Conservation (phyloP, 768 basidiomycete genomes). For the Macrolepiota dolichaula region DNA sequence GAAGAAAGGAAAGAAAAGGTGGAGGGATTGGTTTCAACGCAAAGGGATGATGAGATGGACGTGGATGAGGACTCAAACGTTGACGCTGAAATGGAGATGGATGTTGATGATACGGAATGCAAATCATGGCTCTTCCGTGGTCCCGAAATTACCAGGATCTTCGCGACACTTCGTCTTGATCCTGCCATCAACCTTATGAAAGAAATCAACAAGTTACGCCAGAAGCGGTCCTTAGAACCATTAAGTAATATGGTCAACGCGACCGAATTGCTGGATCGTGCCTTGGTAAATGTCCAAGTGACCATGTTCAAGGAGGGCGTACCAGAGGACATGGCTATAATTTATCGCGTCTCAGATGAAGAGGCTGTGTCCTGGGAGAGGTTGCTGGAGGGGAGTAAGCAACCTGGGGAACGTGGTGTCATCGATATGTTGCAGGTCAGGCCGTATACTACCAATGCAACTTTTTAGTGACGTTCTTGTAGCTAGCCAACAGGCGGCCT, state of each 20-base stretch:
- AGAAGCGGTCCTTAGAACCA: conserved; percentile 45
- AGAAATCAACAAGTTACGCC: conserved; percentile 57
- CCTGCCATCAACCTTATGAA: conserved; percentile 42
- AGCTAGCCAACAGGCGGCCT: conserved; percentile 47
- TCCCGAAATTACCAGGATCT: conserved; percentile 38
- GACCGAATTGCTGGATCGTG: conserved; percentile 49
- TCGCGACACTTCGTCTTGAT: conserved; percentile 39
- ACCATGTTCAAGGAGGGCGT: conserved; percentile 63
- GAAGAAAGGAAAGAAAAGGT: conserved; percentile 14
- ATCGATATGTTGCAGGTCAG: conserved; percentile 16
- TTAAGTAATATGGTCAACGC: conserved; percentile 30
- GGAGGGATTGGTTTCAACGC: conserved; percentile 50
- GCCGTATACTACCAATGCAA: conserved; percentile 8
- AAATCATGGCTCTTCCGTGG: conserved; percentile 75
- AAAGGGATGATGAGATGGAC: conserved; percentile 39
- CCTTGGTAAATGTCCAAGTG: conserved; percentile 66
- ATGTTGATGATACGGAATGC: conserved; percentile 19
- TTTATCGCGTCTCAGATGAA: conserved; percentile 61
- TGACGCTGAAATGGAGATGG: conserved; percentile 17
- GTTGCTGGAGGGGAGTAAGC: conserved; percentile 7
- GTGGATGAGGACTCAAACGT: conserved; percentile 13
- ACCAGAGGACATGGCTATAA: conserved; percentile 70
- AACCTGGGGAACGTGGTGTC: not conserved
- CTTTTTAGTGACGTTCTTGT: not conserved
- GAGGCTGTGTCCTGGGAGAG: conserved; percentile 49